phyloP scores from a whole-genome alignment of 768 basidiomycete species.

The Leccinum ochraceum region DNA sequence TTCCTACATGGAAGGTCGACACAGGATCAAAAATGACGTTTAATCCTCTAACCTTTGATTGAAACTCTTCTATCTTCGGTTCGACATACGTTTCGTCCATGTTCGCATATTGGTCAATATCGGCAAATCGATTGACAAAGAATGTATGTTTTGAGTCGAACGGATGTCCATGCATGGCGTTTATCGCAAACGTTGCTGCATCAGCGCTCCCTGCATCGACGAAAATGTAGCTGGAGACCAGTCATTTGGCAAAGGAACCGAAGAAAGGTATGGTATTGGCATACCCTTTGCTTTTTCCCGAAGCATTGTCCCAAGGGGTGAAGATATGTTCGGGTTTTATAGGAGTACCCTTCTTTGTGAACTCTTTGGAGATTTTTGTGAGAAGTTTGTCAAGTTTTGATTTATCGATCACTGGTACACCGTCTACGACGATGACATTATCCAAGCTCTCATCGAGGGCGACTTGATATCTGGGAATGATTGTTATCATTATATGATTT shows the following conservation, averaged over 20 bases:
- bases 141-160: slow-evolving; percentile 90
- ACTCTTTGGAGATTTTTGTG: slow-evolving; percentile 79
- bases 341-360: slow-evolving; percentile 75
- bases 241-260: slow-evolving; percentile 5
- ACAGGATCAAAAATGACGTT: background rate
- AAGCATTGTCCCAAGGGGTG: slow-evolving; percentile 84
- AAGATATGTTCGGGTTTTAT: slow-evolving; percentile 78
- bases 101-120: slow-evolving; percentile 80
- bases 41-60: slow-evolving; percentile 56
- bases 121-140: slow-evolving; percentile 82
- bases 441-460: slow-evolving; percentile 86
- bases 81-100: slow-evolving; percentile 80
- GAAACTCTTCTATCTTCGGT: slow-evolving; percentile 71
- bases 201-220: slow-evolving; percentile 73
- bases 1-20: slow-evolving; percentile 54
- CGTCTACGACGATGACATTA: slow-evolving; percentile 90
- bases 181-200: slow-evolving; percentile 68
- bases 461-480: slow-evolving; percentile 72
- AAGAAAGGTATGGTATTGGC: slow-evolving; percentile 19
- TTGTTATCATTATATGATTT: slow-evolving; percentile 7
- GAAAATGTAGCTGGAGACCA: slow-evolving; percentile 67
- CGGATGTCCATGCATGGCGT: slow-evolving; percentile 69
- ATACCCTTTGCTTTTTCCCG: slow-evolving; percentile 91
- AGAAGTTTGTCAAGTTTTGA: slow-evolving; percentile 82
- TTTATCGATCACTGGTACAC: slow-evolving; percentile 86